phyloP scores from a whole-genome alignment of 306 rosid species.

The Acmispon strigosus region DNA sequence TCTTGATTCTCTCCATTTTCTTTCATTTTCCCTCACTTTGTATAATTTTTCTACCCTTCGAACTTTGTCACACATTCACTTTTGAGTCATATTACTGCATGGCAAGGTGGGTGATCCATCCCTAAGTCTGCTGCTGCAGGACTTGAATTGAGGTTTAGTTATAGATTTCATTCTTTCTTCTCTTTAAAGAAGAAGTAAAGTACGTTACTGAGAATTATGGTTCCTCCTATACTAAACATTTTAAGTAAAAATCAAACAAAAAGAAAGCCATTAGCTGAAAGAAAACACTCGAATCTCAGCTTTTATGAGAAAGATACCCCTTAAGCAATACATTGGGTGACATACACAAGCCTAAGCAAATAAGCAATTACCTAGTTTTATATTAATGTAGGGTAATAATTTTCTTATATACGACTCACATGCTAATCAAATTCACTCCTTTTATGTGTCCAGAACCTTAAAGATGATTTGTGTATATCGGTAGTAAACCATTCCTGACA shows the following conservation, averaged over 20 bases:
- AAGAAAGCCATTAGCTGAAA: neutral
- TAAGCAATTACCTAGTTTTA: neutral
- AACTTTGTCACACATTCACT: too few species aligned
- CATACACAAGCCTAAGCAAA: neutral
- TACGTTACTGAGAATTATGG: neutral
- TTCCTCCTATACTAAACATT: neutral
- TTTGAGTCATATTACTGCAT: too few species aligned
- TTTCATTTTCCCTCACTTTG: too few species aligned
- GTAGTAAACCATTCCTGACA: neutral
- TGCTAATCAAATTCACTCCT: neutral
- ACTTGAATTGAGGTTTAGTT: neutral
- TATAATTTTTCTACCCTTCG: too few species aligned
- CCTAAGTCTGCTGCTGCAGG: too few species aligned
- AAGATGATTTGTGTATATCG: neutral
- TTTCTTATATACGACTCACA: neutral
- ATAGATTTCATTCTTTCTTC: neutral
- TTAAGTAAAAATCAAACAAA: neutral
- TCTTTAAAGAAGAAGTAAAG: neutral
- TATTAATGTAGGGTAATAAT: neutral
- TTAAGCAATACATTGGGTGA: neutral
- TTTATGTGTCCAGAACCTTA: neutral
- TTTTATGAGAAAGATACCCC: constrained; percentile 3
- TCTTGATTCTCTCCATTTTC: too few species aligned
- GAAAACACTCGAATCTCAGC: neutral
- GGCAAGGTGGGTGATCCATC: too few species aligned